phyloP scores from a whole-genome alignment of 179 eudicot species.

The Nepenthes alata region DNA sequence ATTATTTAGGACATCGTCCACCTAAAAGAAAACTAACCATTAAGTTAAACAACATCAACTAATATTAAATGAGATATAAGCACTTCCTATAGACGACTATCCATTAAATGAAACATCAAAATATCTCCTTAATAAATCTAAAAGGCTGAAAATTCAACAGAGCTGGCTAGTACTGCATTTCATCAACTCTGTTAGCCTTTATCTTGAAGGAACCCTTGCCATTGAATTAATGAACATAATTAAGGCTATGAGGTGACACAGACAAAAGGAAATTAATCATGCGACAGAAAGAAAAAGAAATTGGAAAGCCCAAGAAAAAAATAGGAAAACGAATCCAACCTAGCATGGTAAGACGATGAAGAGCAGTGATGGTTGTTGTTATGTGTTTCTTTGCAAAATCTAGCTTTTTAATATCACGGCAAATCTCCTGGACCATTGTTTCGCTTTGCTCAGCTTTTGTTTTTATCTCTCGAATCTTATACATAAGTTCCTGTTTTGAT shows the following conservation, averaged over 20 bases:
- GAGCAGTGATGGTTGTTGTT: conserved; percentile 94
- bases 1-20: too few species aligned
- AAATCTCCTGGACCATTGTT: conserved; percentile 98
- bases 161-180: not conserved
- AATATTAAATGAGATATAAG: too few species aligned
- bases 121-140: too few species aligned
- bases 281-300: not conserved
- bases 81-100: too few species aligned
- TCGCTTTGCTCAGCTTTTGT: conserved; percentile 98
- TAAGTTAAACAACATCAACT: too few species aligned
- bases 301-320: not conserved
- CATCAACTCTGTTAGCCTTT: not conserved
- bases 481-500: conserved; percentile 72
- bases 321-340: conserved; percentile 30
- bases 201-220: too few species aligned
- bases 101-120: too few species aligned
- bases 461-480: conserved; percentile 85
- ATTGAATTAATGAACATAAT: too few species aligned
- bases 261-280: too few species aligned
- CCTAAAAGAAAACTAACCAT: too few species aligned
- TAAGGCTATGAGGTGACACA: too few species aligned
- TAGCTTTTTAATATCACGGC: conserved; percentile 94
- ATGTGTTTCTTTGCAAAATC: conserved; percentile 98
- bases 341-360: conserved; percentile 98
- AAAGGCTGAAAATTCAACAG: not conserved